These are phyloP conservation scores for Phytophthora cryptogea DNA, from an alignment of 352 stramenopile species.

Conservation along the genomic window DNA sequence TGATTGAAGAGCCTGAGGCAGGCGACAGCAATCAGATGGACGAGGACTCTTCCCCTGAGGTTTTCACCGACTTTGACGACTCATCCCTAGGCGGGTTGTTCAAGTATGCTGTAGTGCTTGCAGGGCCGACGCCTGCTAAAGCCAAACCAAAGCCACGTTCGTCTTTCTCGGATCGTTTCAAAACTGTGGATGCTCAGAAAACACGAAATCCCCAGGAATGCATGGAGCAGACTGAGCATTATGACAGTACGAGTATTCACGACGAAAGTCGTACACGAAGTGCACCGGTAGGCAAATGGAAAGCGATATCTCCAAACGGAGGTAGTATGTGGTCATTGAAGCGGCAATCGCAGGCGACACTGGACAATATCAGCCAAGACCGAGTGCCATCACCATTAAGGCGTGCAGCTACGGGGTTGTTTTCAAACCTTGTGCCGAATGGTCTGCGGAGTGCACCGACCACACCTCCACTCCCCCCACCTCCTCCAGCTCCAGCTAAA, in stretches of 20 bases:
- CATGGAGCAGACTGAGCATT: conserved; percentile 25
- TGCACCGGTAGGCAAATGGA: conserved; percentile 31
- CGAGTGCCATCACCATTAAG: conserved; percentile 23
- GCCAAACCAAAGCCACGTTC: conserved; percentile 37
- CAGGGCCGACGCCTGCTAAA: conserved; percentile 43
- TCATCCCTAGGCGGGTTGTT: conserved; percentile 60
- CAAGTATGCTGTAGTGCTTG: conserved; percentile 74
- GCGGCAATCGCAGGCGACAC: conserved; percentile 27
- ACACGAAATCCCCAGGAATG: conserved; percentile 46
- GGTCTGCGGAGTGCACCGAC: conserved; percentile 35
- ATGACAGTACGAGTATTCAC: conserved; percentile 7
- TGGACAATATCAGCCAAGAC: conserved; percentile 42
- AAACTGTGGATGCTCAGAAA: conserved; percentile 48
- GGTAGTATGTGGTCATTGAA: conserved; percentile 31
- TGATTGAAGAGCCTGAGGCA: conserved; percentile 11
- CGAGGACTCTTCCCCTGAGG: conserved; percentile 26
- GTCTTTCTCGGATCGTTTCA: conserved; percentile 43
- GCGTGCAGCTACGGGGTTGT: conserved; percentile 33
- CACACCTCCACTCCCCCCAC: conserved; percentile 21
- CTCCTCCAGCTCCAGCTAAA: conserved; percentile 12
- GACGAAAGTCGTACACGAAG: conserved; percentile 24
- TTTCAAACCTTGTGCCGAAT: conserved; percentile 43
- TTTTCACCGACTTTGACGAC: conserved; percentile 47
- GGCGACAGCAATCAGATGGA: conserved; percentile 40
- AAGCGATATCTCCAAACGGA: conserved; percentile 22